Evolutionary conservation across 1,284 basidiomycete genomes (phyloP), one percentile per base, ranked within the genome.

Genomic region (Tilletia horrida): DNA sequence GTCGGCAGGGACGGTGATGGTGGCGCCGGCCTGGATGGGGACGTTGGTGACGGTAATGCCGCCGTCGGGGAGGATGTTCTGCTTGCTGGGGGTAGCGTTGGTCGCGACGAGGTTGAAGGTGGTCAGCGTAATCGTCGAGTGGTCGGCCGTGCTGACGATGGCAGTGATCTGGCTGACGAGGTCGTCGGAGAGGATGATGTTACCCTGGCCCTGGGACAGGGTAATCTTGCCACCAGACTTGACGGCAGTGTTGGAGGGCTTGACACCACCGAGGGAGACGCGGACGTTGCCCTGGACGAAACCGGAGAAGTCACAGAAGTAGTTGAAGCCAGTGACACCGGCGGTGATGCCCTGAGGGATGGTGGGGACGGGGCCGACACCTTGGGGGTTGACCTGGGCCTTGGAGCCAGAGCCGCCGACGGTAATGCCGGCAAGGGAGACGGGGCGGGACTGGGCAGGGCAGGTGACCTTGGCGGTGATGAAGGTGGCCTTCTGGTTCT

Each of bases 201-300:
- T 59, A 4, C 55, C 55, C 29, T 59, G 55, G 29, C 55, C 55
- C 14, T 35, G 25, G 13, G 55, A 59, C 27, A 59, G 23, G 55
- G 29, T 29, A 29, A 59, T 59, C 29, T 40, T 40, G 55, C 18
- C 25, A 3, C 55, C 55, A 16, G 55, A 18, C 21, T 52, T 52
- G 50, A 52, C 11, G 21, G 50, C 50, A 13, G 14, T 27, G 50
- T 52, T 52, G 50, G 50, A 23, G 55, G 55, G 55, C 55, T 59
- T 59, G 55, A 35, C 27, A 31, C 55, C 55, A 35, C 55, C 55
- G 55, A 59, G 25, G 6, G 55, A 59, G 55, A 59, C 31, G 55
- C 55, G 55, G 31, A 59, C 55, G 55, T 25, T 18, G 29, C 55
- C 55, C 55, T 59, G 55, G 55, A 59, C 31, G 55, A 59, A 31